Conservation (phyloP, 305 asterid species). For the Rubia tinctorum region DNA sequence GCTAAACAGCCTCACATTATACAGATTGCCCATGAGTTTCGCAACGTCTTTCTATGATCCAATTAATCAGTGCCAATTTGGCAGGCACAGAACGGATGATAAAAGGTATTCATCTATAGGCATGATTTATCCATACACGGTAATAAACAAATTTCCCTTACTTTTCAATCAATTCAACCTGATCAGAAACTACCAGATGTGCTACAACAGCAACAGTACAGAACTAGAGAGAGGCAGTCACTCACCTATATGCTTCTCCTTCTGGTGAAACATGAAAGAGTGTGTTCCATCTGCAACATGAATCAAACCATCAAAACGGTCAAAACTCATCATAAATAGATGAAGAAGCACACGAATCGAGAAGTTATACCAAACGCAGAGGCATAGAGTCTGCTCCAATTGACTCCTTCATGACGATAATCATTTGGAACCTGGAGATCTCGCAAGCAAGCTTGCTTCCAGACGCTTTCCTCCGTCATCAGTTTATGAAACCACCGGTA, state of each 20-base stretch:
- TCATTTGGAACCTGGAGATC: conserved; percentile 85
- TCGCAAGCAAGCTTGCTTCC: conserved; percentile 85
- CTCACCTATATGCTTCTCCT: conserved; percentile 95
- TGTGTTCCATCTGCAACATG: conserved; percentile 86
- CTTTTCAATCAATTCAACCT: neutral
- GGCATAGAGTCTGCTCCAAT: conserved; percentile 81
- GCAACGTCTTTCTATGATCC: neutral
- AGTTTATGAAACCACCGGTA: conserved; percentile 72
- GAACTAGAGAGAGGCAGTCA: conserved; percentile 26
- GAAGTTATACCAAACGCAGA: conserved; percentile 67
- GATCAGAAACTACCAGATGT: neutral
- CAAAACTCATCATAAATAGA: neutral
- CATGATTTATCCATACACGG: neutral
- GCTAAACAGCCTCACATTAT: neutral
- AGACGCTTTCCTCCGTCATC: conserved; percentile 69
- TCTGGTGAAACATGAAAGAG: conserved; percentile 70
- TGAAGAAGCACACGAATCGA: conserved; percentile 3
- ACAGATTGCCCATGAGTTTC: neutral
- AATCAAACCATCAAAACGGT: conserved; percentile 19
- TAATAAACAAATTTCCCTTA: neutral
- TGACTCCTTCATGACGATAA: conserved; percentile 54
- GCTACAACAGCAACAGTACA: conserved; percentile 13
- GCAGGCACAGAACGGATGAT: neutral
- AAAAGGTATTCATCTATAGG: neutral
- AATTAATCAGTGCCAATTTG: neutral